Conservation (phyloP, 2,329 filamentous ascomycete genomes). For the Mycocentrospora acerina region DNA sequence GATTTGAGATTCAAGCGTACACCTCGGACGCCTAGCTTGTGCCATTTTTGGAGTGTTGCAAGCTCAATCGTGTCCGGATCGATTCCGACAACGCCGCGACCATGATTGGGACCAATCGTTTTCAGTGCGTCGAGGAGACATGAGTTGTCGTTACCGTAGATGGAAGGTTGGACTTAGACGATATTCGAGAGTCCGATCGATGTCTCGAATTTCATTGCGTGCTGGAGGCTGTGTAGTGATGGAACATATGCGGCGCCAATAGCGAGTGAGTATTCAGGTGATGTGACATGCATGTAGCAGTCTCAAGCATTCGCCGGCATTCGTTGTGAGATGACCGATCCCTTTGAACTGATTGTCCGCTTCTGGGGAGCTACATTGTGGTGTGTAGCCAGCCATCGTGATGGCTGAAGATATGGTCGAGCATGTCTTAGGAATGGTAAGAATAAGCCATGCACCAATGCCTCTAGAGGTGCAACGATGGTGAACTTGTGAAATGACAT, state of each 20-base stretch:
- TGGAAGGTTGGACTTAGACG: slow-evolving; percentile 61
- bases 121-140: slow-evolving; percentile 59
- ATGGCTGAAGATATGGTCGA: too few relatives aligned
- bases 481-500: too few relatives aligned
- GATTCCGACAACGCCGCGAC: slow-evolving; percentile 59
- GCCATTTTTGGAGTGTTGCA: slow-evolving; percentile 52
- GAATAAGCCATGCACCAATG: too few relatives aligned
- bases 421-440: too few relatives aligned
- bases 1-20: slow-evolving; percentile 62
- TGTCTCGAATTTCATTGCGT: slow-evolving; percentile 55
- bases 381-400: too few relatives aligned
- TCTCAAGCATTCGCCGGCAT: slow-evolving; percentile 58
- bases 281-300: slow-evolving; percentile 65
- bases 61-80: slow-evolving; percentile 47
- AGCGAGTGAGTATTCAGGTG: slow-evolving; percentile 55
- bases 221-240: slow-evolving; percentile 50
- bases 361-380: too few relatives aligned
- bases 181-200: slow-evolving; percentile 56
- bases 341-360: too few relatives aligned
- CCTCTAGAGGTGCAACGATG: too few relatives aligned
- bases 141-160: slow-evolving; percentile 62
- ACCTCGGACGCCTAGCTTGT: slow-evolving; percentile 59
- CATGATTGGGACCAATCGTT: slow-evolving; percentile 51
- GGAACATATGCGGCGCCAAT: slow-evolving; percentile 56
- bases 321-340: too few relatives aligned